Percentiles rank a stretch among this genome's conserved stretches.
phyloP scores from a whole-genome alignment of 2,329 filamentous ascomycete species.

The Cladosporium sp. region DNA sequence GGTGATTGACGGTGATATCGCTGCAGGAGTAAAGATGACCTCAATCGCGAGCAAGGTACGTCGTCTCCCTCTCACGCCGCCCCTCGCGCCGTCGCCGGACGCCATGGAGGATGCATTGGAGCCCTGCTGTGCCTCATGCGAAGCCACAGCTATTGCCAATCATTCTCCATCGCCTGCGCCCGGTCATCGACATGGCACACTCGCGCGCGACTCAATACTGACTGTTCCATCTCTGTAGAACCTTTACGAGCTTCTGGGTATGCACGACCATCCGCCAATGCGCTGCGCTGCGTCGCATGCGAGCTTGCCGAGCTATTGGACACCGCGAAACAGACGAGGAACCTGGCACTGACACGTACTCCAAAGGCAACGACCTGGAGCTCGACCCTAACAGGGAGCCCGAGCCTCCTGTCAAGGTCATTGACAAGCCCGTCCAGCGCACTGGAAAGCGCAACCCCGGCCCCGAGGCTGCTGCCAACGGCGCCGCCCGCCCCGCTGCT shows the following conservation, averaged over 20 bases:
- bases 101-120: not conserved
- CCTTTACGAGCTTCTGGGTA: slow-evolving; percentile 98
- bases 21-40: slow-evolving; percentile 19
- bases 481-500: slow-evolving; percentile 34
- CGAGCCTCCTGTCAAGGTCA: slow-evolving; percentile 76
- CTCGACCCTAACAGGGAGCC: slow-evolving; percentile 70
- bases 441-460: slow-evolving; percentile 83
- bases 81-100: slow-evolving; percentile 1
- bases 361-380: slow-evolving; percentile 64
- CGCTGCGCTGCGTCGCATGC: not conserved
- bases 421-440: slow-evolving; percentile 76
- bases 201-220: slow-evolving; percentile 5
- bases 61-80: slow-evolving; percentile 4
- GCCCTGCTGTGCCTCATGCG: slow-evolving; percentile 8
- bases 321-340: slow-evolving; percentile 13
- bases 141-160: slow-evolving; percentile 15
- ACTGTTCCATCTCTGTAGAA: slow-evolving; percentile 57
- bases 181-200: not conserved
- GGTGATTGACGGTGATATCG: not conserved
- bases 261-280: slow-evolving; percentile 11
- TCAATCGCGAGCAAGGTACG: slow-evolving; percentile 25
- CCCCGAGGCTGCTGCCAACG: slow-evolving; percentile 58
- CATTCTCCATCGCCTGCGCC: not conserved
- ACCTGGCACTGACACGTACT: slow-evolving; percentile 7
- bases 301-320: slow-evolving; percentile 9